Evolutionary conservation across 2,329 filamentous ascomycete species (phyloP).

Genomic region (Thielaviopsis ethacetica): DNA sequence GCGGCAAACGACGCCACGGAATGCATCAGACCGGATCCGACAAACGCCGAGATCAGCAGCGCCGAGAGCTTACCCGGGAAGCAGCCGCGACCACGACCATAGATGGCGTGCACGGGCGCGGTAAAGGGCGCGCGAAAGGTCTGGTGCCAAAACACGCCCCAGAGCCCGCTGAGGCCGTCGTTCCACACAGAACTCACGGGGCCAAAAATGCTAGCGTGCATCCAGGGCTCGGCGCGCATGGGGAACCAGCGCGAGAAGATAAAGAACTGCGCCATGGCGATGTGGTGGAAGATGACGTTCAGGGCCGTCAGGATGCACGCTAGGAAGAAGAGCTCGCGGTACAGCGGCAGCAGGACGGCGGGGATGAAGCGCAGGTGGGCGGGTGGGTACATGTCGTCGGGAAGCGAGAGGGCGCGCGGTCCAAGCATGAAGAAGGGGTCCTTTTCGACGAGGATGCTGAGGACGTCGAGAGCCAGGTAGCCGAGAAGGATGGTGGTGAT

Average conservation of each 20-base stretch:
- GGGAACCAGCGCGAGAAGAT: slow-evolving; percentile 35
- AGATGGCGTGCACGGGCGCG: slow-evolving; percentile 37
- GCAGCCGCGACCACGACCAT: slow-evolving; percentile 18
- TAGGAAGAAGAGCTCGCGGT: slow-evolving; percentile 40
- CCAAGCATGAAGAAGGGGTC: slow-evolving; percentile 64
- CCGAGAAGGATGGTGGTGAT: slow-evolving; percentile 31
- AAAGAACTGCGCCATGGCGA: slow-evolving; percentile 39
- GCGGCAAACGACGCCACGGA: slow-evolving; percentile 51
- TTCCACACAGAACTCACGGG: slow-evolving; percentile 38
- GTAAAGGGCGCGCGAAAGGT: slow-evolving; percentile 62
- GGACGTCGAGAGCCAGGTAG: slow-evolving; percentile 53
- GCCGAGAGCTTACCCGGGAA: slow-evolving; percentile 14
- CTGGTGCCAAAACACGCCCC: slow-evolving; percentile 85
- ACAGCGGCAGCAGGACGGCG: slow-evolving; percentile 30
- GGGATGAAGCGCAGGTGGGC: slow-evolving; percentile 27
- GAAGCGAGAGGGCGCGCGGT: slow-evolving; percentile 15
- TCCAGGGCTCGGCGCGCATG: slow-evolving; percentile 32
- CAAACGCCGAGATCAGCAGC: slow-evolving; percentile 37
- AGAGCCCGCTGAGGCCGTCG: slow-evolving; percentile 61
- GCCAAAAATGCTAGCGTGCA: slow-evolving; percentile 39
- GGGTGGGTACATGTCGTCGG: slow-evolving; percentile 21
- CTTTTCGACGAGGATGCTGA: slow-evolving; percentile 45
- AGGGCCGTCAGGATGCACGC: slow-evolving; percentile 43
- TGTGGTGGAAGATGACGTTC: slow-evolving; percentile 40
- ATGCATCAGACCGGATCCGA: slow-evolving; percentile 53